Evolutionary conservation across 2,329 filamentous ascomycete species (phyloP), one percentile per base, ranked within the genome.

Genomic region (Penicillium digitatum): DNA sequence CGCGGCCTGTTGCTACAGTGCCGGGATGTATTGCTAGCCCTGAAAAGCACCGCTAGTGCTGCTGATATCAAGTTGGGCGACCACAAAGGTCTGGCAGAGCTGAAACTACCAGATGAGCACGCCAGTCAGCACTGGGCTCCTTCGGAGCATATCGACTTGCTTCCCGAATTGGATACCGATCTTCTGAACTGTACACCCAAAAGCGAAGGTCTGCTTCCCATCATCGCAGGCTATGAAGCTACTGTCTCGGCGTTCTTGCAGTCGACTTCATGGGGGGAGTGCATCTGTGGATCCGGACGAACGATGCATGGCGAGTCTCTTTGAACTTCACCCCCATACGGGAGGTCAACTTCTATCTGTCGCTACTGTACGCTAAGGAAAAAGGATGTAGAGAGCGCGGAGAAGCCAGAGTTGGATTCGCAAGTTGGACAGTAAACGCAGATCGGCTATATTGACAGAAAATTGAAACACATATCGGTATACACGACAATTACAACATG

Each of bases 211-310:
- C 62, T 72, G 12, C 56, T 65, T 31, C 60, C 67, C 20, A 66
- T 69, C 26, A 61, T 71, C 31, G 55, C 55, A 24, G 68, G 66
- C 16, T 69, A 67, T 24, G 66, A 70, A 55, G 62, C 61, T 39
- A 67, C 62, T 27, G 62, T 69, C 34, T 66, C 67, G 14, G 60
- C 62, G 32, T 67, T 70, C 48, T 56, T 70, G 18, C 67, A 61
- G 29, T 61, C 63, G 9, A 48, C 67, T 42, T 64, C 67, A 18
- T 58, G 53, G 46, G 59, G 60, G n/a, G 62, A 64, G 26, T 71
- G 68, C 57, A 65, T 69, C 56, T 69, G 67, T 54, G 52, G 58
- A 26, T 56, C 56, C 12, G 53, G 60, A 46, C 54, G 55, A 42
- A 44, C 20, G 31, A 29, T 48, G 43, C 45, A 49, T 32, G 51